Evolutionary conservation across 116 monocot genomes (phyloP).

Genomic region (Posidonia oceanica): DNA sequence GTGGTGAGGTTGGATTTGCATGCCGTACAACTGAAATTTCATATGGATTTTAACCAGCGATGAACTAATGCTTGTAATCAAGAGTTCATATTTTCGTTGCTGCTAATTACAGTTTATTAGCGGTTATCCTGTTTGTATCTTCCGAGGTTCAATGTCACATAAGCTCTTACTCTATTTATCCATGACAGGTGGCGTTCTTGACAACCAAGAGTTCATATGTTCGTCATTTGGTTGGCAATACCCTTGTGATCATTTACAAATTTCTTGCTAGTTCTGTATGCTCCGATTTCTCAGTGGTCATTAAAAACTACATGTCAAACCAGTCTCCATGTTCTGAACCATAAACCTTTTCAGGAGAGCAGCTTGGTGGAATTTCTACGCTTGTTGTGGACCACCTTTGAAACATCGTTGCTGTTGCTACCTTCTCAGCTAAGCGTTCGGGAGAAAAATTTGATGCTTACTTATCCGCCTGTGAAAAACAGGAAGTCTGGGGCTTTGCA

Average conservation of each 20-base stretch:
- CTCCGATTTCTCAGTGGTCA: background rate
- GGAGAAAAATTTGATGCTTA: slow-evolving; percentile 7
- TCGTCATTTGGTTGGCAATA: slow-evolving; percentile 52
- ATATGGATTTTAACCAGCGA: too few species aligned
- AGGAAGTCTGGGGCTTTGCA: slow-evolving; percentile 5
- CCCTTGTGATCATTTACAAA: slow-evolving; percentile 32
- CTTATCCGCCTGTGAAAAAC: slow-evolving; percentile 1
- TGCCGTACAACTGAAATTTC: too few species aligned
- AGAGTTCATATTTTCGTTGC: too few species aligned
- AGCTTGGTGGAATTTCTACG: slow-evolving; percentile 45
- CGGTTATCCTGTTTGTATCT: background rate
- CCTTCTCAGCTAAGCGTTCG: background rate
- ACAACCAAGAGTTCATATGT: slow-evolving; percentile 37
- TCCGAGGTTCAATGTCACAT: background rate
- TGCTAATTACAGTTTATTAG: background rate
- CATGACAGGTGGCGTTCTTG: slow-evolving; percentile 45
- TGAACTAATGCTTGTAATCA: too few species aligned
- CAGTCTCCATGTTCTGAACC: slow-evolving; percentile 6
- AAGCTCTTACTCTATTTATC: slow-evolving; percentile 1
- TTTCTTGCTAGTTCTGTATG: slow-evolving; percentile 55
- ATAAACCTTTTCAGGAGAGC: slow-evolving; percentile 25
- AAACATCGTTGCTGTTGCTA: slow-evolving; percentile 11
- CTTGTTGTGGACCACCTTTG: slow-evolving; percentile 45
- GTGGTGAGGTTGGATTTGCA: too few species aligned
- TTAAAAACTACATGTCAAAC: background rate